Evolutionary conservation across 1,139 yeast species (phyloP).

Genomic region (Saccharomyces hybrid): DNA sequence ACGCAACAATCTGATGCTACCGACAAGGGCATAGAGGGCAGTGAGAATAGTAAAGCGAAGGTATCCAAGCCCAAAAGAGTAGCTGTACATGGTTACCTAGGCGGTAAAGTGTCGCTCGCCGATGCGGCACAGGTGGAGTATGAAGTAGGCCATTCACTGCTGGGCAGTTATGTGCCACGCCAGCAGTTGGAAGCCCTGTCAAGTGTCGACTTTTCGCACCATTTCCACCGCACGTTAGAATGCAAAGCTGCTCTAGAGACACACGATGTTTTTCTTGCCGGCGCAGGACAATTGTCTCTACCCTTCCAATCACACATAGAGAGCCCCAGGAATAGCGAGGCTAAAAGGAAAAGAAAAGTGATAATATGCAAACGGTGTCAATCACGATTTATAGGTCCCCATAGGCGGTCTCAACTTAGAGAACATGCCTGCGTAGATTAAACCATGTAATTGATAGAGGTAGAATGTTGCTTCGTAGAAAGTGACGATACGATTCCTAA

Average conservation of each 20-base stretch:
- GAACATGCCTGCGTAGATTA: slow-evolving; percentile 9
- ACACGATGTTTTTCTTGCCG: slow-evolving; percentile 21
- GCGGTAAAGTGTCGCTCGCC: slow-evolving; percentile 23
- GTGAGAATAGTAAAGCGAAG: slow-evolving; percentile 6
- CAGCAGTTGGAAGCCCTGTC: slow-evolving; percentile 29
- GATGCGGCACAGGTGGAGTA: slow-evolving; percentile 21
- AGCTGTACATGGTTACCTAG: slow-evolving; percentile 28
- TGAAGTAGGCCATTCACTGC: slow-evolving; percentile 26
- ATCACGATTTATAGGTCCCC: slow-evolving; percentile 20
- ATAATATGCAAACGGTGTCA: slow-evolving; percentile 21
- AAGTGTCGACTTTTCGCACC: slow-evolving; percentile 31
- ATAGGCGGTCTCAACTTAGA: slow-evolving; percentile 15
- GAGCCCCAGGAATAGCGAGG: slow-evolving; percentile 5
- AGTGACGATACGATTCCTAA: background rate
- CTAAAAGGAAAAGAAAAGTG: slow-evolving; percentile 14
- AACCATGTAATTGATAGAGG: background rate
- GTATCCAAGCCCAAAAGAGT: slow-evolving; percentile 12
- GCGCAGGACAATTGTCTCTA: slow-evolving; percentile 6
- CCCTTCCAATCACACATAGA: slow-evolving; percentile 2
- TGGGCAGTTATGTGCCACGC: slow-evolving; percentile 31
- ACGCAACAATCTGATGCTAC: slow-evolving; percentile 10
- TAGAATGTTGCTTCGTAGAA: background rate
- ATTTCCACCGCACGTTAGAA: slow-evolving; percentile 26
- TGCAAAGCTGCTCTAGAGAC: slow-evolving; percentile 25
- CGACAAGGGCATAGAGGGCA: slow-evolving; percentile 8